Percentiles rank a stretch among this genome's conserved stretches.
These are phyloP conservation scores for Ceratobasidium sp. DNA, from an alignment of 1,284 basidiomycete species.

Conservation along the genomic window DNA sequence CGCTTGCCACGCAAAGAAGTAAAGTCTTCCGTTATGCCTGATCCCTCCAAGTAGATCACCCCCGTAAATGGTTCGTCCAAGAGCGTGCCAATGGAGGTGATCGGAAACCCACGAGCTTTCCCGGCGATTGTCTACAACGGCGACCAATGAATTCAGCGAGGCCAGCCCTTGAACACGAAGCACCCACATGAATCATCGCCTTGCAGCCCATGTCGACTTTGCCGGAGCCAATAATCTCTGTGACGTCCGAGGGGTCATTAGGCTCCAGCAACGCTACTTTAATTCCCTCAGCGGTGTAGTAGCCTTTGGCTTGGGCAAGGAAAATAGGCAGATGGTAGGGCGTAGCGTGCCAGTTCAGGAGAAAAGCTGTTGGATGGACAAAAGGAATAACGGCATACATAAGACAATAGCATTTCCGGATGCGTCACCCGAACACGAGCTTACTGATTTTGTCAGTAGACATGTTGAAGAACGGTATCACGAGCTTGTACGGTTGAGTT, in stretches of 20 bases:
- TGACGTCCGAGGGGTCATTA: conserved; percentile 56
- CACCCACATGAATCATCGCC: conserved; percentile 47
- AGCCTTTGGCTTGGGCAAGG: conserved; percentile 54
- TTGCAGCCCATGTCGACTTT: conserved; percentile 55
- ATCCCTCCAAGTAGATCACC: conserved; percentile 54
- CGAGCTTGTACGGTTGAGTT: no score
- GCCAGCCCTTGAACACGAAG: background rate
- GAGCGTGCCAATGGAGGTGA: conserved; percentile 54
- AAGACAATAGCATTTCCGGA: background rate
- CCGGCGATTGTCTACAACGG: conserved; percentile 56
- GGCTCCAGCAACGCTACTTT: conserved; percentile 56
- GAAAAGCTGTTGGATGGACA: conserved; percentile 11
- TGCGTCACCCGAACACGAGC: background rate
- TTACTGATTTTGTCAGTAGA: conserved; percentile 36
- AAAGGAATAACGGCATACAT: background rate
- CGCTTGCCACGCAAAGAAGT: conserved; percentile 54
- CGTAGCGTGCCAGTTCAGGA: conserved; percentile 51
- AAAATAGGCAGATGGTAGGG: conserved; percentile 56
- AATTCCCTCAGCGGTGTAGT: conserved; percentile 54
- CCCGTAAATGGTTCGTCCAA: conserved; percentile 57
- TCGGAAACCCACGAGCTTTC: conserved; percentile 54
- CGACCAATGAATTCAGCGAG: background rate
- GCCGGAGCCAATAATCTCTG: conserved; percentile 54
- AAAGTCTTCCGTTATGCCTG: conserved; percentile 54
- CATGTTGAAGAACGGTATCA: conserved; percentile 7